These are phyloP conservation scores for Entomortierella lignicola DNA, from an alignment of 192 early-diverging fungal species.

Conservation along the genomic window DNA sequence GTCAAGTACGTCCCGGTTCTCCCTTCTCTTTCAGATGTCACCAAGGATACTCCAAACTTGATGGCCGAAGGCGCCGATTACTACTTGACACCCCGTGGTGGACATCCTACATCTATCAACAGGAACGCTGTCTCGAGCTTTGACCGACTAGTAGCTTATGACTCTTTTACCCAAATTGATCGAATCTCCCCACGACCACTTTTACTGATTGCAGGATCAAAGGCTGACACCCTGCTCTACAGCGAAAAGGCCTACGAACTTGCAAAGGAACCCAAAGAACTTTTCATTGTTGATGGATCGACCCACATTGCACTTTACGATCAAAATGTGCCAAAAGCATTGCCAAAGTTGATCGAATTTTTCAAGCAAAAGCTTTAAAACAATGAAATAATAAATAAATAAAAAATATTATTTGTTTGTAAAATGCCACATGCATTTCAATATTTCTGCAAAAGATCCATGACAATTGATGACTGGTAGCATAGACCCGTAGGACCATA, in stretches of 20 bases:
- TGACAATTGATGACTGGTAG: no score
- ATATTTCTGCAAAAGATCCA: no score
- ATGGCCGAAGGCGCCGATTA: constrained; percentile 30
- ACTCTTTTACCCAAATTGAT: constrained; percentile 11
- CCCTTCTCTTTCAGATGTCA: constrained; percentile 4
- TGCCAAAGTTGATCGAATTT: constrained; percentile 18
- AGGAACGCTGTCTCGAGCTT: constrained; percentile 15
- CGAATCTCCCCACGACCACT: constrained; percentile 26
- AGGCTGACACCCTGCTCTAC: constrained; percentile 32
- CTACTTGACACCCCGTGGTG: constrained; percentile 35
- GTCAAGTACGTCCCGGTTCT: constrained; percentile 17
- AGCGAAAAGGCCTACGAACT: constrained; percentile 16
- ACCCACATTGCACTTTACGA: constrained; percentile 44
- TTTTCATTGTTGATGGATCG: constrained; percentile 25
- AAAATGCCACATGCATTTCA: no score
- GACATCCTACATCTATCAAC: constrained; percentile 24
- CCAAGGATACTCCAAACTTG: constrained; percentile 4
- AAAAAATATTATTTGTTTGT: no score
- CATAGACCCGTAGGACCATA: no score
- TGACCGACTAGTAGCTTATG: constrained; percentile 11
- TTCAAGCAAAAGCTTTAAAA: constrained; percentile 49
- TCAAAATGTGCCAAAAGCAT: neutral
- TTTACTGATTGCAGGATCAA: constrained; percentile 37
- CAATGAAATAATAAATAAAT: no score
- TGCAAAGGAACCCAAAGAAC: constrained; percentile 32